Base-by-base conservation (phyloP, 768 basidiomycete genomes). In the Russula earlei region DNA sequence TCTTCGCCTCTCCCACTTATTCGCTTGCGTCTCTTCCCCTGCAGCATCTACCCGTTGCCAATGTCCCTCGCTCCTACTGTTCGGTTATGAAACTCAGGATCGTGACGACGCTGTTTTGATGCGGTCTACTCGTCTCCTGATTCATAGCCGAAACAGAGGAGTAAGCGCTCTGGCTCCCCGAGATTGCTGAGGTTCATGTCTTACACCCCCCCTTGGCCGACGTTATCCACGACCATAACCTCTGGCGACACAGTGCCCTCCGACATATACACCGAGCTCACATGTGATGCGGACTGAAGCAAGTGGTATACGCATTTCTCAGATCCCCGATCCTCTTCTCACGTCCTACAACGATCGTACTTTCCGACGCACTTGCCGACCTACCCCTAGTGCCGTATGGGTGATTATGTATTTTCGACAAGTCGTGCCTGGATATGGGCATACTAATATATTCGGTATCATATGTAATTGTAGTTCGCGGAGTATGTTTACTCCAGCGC, bases 121-220 rank as follows among this genome's bases (percentile, higher is more conserved):
- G 52, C 47, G 25, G 34, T 43, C 52, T 8, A 42, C 48, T 38
- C 52, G 36, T 43, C 36, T 43, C n/a, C 57, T 58, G 57, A 58
- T 58, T 58, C 57, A 58, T 58, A 58, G 57, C 57, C 52, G 52
- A 58, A 58, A 58, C 52, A 58, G 52, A 53, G 27, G 57, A 52
- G 52, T 44, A 43, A 58, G 57, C 41, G 57, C 36, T 43, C 36
- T 54, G 57, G 52, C 27, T 19, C 36, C 47, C 47, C 44, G 37
- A 46, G 36, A 43, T 38, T 15, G 57, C 57, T 49, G 34, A 31
- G 20, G 7, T n/a, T 20, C 17, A 19, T 25, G 5, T 9, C 15
- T 33, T 12, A 15, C 7, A 3, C 19, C 38, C 27, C n/a, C n/a
- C n/a, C n/a, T n/a, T n/a, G n/a, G n/a, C n/a, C 25, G 14, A 15